Conservation (phyloP, 1,139 yeast species). For the Candida sanyaensis region DNA sequence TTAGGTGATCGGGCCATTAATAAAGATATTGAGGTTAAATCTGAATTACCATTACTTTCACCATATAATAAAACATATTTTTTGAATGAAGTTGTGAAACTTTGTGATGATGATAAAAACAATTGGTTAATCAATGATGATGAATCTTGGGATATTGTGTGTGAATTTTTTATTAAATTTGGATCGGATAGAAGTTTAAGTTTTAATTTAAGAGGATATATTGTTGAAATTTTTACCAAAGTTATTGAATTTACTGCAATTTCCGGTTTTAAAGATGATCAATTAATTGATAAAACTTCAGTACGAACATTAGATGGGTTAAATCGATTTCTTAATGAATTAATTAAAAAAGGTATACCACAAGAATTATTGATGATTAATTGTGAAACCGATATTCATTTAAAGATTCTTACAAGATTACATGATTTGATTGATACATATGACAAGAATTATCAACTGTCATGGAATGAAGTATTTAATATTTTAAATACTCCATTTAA, state of each 20-base stretch:
- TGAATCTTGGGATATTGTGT: slow-evolving; percentile 48
- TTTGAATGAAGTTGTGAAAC: slow-evolving; percentile 38
- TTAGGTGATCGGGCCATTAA: slow-evolving; percentile 34
- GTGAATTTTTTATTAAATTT: slow-evolving; percentile 41
- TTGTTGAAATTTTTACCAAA: slow-evolving; percentile 51
- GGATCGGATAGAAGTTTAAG: slow-evolving; percentile 39
- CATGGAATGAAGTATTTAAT: slow-evolving; percentile 74
- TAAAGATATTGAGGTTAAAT: slow-evolving; percentile 11
- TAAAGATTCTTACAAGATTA: slow-evolving; percentile 60
- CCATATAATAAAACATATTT: slow-evolving; percentile 45
- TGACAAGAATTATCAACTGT: slow-evolving; percentile 52
- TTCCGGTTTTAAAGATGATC: slow-evolving; percentile 41
- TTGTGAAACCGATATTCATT: slow-evolving; percentile 67
- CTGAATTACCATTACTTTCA: slow-evolving; percentile 24
- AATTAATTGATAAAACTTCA: slow-evolving; percentile 29
- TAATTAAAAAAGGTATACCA: slow-evolving; percentile 40
- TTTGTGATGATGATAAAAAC: slow-evolving; percentile 50
- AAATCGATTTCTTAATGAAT: slow-evolving; percentile 27
- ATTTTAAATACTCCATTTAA: slow-evolving; percentile 71
- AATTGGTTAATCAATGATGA: slow-evolving; percentile 47
- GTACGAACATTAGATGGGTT: slow-evolving; percentile 39
- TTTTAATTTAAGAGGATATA: slow-evolving; percentile 46
- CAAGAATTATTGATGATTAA: slow-evolving; percentile 45
- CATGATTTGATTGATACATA: slow-evolving; percentile 74
- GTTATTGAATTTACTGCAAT: slow-evolving; percentile 49